Conservation (phyloP, 148 eudicot genomes). For the Vaccinium corymbosum region DNA sequence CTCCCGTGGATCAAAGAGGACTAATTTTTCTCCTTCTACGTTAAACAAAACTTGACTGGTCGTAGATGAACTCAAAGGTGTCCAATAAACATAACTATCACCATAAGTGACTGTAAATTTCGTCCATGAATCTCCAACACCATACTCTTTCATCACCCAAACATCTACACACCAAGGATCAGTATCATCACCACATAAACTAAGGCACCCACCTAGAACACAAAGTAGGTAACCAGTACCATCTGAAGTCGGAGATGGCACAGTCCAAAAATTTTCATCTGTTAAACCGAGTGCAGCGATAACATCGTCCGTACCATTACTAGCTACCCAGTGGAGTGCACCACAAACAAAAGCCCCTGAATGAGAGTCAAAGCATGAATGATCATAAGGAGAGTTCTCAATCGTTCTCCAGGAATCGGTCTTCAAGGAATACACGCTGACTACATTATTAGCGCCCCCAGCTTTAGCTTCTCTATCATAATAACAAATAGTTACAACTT, state of each 20-base stretch:
- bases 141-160: too few species aligned
- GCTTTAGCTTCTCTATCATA: not conserved
- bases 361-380: not conserved
- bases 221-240: not conserved
- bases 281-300: not conserved
- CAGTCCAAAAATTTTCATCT: not conserved
- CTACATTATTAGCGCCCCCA: not conserved
- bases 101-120: too few species aligned
- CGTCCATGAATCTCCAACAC: too few species aligned
- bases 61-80: too few species aligned
- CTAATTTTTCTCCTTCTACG: too few species aligned
- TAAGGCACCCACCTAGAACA: conserved; percentile 6
- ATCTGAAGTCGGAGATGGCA: not conserved
- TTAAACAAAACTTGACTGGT: too few species aligned
- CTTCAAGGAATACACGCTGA: conserved; percentile 5
- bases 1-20: too few species aligned
- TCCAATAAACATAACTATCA: too few species aligned
- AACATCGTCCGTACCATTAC: not conserved
- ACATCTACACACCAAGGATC: not conserved
- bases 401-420: conserved; percentile 13
- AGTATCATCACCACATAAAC: not conserved
- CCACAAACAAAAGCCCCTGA: not conserved
- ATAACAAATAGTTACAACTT: not conserved
- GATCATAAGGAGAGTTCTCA: not conserved
- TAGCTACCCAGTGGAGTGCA: conserved; percentile 8